phyloP scores from a whole-genome alignment of 345 rosid species.

The Combretum micranthum region DNA sequence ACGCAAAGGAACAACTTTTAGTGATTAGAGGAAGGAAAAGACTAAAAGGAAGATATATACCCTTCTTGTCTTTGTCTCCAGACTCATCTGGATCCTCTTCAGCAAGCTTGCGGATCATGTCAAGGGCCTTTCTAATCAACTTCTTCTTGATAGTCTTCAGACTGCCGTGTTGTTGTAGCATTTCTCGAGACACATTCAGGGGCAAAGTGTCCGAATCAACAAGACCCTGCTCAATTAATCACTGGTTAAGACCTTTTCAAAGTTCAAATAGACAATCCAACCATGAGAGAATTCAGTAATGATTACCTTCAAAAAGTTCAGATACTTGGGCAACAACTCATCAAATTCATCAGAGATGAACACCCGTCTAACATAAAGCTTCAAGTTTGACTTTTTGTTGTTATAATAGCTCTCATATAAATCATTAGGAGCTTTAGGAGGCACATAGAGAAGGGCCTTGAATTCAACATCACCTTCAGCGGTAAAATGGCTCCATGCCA shows the following conservation, averaged over 20 bases:
- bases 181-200: conserved; percentile 91
- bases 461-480: conserved; percentile 99
- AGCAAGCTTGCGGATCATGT: conserved; percentile 85
- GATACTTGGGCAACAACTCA: conserved; percentile 88
- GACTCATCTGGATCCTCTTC: conserved; percentile 89
- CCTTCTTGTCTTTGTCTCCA: conserved; percentile 68
- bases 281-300: neutral
- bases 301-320: conserved; percentile 82
- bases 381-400: conserved; percentile 75
- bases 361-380: conserved; percentile 88
- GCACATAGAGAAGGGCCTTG: conserved; percentile 87
- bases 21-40: conserved; percentile 1
- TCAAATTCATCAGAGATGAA: conserved; percentile 98
- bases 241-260: conserved; percentile 4
- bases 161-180: conserved; percentile 96
- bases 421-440: conserved; percentile 95
- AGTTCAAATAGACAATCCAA: neutral
- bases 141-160: conserved; percentile 97
- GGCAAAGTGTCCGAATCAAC: conserved; percentile 96
- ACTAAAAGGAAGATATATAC: conserved; percentile 19
- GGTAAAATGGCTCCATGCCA: conserved; percentile 87
- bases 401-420: conserved; percentile 92
- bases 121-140: conserved; percentile 92
- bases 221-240: conserved; percentile 65
- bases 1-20: neutral